phyloP scores from a whole-genome alignment of 192 early-diverging fungal species.

The Entomortierella lignicola region DNA sequence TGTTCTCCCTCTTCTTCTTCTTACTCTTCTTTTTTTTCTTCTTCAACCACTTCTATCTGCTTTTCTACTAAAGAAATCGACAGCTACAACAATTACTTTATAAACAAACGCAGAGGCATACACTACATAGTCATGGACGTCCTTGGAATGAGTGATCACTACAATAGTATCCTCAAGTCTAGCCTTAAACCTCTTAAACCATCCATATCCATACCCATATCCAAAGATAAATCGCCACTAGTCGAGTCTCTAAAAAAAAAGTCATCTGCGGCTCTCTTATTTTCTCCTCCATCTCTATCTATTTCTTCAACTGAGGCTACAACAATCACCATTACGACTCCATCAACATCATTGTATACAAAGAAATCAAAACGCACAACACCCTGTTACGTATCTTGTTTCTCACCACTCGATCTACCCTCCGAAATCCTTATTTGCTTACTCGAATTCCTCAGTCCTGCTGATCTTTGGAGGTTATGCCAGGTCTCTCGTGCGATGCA shows the following conservation, averaged over 20 bases:
- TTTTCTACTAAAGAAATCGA: neutral
- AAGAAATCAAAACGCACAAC: neutral
- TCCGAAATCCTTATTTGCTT: constrained; percentile 36
- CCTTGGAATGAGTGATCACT: constrained; percentile 18
- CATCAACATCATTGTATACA: neutral
- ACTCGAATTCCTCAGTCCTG: constrained; percentile 32
- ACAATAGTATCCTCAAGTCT: neutral
- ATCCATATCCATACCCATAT: neutral
- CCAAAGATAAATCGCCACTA: neutral
- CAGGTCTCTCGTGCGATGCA: constrained; percentile 32
- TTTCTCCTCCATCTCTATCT: constrained; percentile 17
- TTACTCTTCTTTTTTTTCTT: constrained; percentile 5
- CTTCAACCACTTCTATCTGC: neutral
- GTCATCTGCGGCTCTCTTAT: neutral
- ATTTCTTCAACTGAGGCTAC: neutral
- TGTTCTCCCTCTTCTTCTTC: neutral
- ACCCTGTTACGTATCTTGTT: constrained; percentile 28
- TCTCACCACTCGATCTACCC: constrained; percentile 39
- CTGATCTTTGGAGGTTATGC: constrained; percentile 36
- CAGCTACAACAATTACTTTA: neutral
- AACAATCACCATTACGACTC: neutral
- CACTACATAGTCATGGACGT: constrained; percentile 8
- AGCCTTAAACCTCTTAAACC: neutral
- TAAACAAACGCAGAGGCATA: neutral
- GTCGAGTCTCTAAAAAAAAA: constrained; percentile 14